A percentile compares a stretch with the other conserved stretches of the same genome.
These are phyloP conservation scores for Agrostemma githago DNA, from an alignment of 148 eudicot genomes.

Conservation along the genomic window DNA sequence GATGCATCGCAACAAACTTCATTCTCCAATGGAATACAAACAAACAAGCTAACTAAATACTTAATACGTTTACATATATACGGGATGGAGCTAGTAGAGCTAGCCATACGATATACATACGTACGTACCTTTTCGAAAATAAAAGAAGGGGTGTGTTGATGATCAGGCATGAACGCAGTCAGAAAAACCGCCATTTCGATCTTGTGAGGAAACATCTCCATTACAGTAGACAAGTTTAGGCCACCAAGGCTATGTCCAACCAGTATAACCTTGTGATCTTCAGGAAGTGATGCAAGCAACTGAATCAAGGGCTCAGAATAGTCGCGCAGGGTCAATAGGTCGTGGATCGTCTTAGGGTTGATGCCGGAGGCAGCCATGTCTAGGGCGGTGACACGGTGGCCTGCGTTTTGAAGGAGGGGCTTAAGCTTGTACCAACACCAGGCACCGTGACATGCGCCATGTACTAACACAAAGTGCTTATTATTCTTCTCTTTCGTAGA, in stretches of 20 bases:
- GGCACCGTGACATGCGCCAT: slow-evolving; percentile 37
- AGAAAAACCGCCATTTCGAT: slow-evolving; percentile 32
- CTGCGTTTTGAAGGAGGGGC: slow-evolving; percentile 19
- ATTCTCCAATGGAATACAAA: not conserved
- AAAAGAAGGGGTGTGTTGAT: slow-evolving; percentile 23
- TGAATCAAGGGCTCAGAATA: slow-evolving; percentile 30
- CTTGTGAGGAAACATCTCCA: slow-evolving; percentile 29
- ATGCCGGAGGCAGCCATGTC: slow-evolving; percentile 34
- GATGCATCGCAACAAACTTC: slow-evolving; percentile 18
- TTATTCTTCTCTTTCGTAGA: not conserved
- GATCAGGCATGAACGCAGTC: slow-evolving; percentile 36
- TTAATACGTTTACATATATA: too few species aligned
- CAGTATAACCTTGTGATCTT: slow-evolving; percentile 29
- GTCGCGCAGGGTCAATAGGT: slow-evolving; percentile 25
- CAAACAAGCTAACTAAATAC: too few species aligned
- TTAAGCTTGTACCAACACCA: slow-evolving; percentile 47
- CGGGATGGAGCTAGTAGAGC: too few species aligned
- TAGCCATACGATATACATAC: too few species aligned
- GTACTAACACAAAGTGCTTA: slow-evolving; percentile 36
- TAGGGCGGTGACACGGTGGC: slow-evolving; percentile 32
- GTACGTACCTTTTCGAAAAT: slow-evolving; percentile 27
- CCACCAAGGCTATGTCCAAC: slow-evolving; percentile 46
- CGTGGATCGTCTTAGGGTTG: slow-evolving; percentile 9
- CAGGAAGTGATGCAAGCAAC: slow-evolving; percentile 18
- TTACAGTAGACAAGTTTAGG: slow-evolving; percentile 15